A percentile compares a stretch with the other conserved stretches of the same genome.
These are phyloP conservation scores for Lepidium didymum DNA, from an alignment of 345 rosid genomes.

Conservation along the genomic window DNA sequence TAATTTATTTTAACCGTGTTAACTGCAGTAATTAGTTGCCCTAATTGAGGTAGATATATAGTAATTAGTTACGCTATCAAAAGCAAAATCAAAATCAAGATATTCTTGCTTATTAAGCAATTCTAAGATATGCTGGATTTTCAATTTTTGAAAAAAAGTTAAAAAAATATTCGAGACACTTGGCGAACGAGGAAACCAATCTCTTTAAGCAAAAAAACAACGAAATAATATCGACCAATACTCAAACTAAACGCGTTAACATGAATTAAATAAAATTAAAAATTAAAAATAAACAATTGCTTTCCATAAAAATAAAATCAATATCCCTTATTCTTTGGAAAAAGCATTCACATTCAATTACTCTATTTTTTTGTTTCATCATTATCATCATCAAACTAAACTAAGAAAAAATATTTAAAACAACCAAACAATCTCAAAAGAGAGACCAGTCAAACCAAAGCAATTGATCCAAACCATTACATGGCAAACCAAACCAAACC, in stretches of 20 bases:
- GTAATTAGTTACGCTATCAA: neutral
- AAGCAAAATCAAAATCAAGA: constrained; percentile 10
- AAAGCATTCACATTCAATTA: constrained; percentile 6
- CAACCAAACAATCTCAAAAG: neutral
- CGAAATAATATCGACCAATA: constrained; percentile 14
- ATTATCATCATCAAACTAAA: constrained; percentile 6
- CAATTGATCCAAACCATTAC: neutral
- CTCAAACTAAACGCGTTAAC: constrained; percentile 14
- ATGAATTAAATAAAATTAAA: neutral
- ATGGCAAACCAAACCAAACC: constrained; percentile 10
- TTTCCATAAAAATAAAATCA: neutral
- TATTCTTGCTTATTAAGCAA: neutral
- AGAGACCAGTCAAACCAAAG: constrained; percentile 8
- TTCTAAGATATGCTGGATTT: neutral
- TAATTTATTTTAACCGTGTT: neutral
- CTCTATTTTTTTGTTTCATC: constrained; percentile 2
- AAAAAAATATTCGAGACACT: neutral
- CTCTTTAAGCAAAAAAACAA: constrained; percentile 7
- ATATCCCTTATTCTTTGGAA: constrained; percentile 9
- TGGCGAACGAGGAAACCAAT: constrained; percentile 18
- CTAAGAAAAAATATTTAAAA: neutral
- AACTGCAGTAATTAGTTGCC: neutral
- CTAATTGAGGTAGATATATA: neutral
- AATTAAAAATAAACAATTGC: constrained; percentile 10
- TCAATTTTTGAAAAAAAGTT: neutral